Evolutionary conservation across 1,139 yeast genomes (phyloP), one percentile per base, ranked within the genome.

Genomic region (Chernovozyma aurita): DNA sequence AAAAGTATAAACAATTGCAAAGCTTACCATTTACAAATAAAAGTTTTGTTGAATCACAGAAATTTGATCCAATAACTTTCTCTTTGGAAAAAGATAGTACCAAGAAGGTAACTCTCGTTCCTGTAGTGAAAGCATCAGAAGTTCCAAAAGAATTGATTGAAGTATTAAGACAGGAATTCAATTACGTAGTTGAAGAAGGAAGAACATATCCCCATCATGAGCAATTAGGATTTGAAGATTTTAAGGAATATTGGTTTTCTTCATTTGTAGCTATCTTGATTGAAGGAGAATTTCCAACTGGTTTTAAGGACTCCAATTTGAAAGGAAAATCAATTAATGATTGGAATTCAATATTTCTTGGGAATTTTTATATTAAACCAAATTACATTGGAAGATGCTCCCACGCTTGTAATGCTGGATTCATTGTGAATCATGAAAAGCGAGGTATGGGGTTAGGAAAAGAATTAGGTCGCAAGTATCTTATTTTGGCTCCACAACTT

Each of bases 391-490:
- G 92, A 3, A 68, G 94, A 37, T 79, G 87, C 43, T 77, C 88
- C 0, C 95, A 86, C 48, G 80, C 73, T 14, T 84, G 95, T 50
- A 86, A 85, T 53, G 95, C 79, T 1, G 94, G 92, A 0, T 86
- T 86, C 50, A 55, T 83, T 4, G 92, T 85, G 3, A 74, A 72
- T 42, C 65, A 68, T 16, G 40, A 43, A 0, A 62, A 63, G 33
- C 65, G 95, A 43, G 88, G 90, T 0, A 53, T 70, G 33, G 75
- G 79, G 1, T 55, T 83, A 11, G 95, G 95, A 1, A 66, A 63
- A 30, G 72, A 70, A 18, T 52, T 86, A 53, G 95, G 90, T 7
- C 57, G 59, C 37, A 61, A 70, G 31, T 86, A 83, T 49, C 53
- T 85, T 31, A 55, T 59, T 30, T 74, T 80, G 72, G 95, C 88